A percentile compares a stretch with the other conserved stretches of the same genome.
phyloP scores from a whole-genome alignment of 139 green algal genomes.

The Picochlorum sp. region DNA sequence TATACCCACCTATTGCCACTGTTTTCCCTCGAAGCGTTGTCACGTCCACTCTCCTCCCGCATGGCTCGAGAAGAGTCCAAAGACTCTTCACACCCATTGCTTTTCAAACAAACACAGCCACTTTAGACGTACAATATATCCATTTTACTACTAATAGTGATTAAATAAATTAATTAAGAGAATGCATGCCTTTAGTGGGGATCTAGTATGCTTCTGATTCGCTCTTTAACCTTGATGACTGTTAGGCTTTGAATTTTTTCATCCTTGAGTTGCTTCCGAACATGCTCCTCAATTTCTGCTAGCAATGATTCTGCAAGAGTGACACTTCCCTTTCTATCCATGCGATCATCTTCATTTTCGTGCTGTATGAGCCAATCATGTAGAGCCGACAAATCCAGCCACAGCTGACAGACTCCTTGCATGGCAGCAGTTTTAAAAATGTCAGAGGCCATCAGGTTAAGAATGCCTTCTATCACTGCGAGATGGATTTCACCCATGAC shows the following conservation, averaged over 20 bases:
- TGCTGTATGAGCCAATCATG: not conserved
- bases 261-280: too few relatives aligned
- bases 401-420: constrained; percentile 3
- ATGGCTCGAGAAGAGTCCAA: constrained; percentile 82
- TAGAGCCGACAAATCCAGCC: constrained; percentile 8
- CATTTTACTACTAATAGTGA: not conserved
- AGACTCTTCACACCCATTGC: constrained; percentile 71
- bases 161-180: not conserved
- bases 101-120: not conserved
- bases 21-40: constrained; percentile 72
- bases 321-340: not conserved
- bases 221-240: too few relatives aligned
- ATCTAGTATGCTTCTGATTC: too few relatives aligned
- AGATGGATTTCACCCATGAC: constrained; percentile 5
- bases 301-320: not conserved
- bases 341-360: not conserved
- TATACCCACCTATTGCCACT: constrained; percentile 67
- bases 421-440: not conserved
- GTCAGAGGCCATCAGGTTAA: constrained; percentile 1
- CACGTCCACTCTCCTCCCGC: constrained; percentile 73
- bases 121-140: not conserved
- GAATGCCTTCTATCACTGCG: constrained; percentile 6
- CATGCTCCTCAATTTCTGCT: not conserved
- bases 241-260: not conserved
- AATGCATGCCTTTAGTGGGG: too few relatives aligned